Evolutionary conservation across 2,329 filamentous ascomycete species (phyloP).

Genomic region (Exserohilum rostratum): DNA sequence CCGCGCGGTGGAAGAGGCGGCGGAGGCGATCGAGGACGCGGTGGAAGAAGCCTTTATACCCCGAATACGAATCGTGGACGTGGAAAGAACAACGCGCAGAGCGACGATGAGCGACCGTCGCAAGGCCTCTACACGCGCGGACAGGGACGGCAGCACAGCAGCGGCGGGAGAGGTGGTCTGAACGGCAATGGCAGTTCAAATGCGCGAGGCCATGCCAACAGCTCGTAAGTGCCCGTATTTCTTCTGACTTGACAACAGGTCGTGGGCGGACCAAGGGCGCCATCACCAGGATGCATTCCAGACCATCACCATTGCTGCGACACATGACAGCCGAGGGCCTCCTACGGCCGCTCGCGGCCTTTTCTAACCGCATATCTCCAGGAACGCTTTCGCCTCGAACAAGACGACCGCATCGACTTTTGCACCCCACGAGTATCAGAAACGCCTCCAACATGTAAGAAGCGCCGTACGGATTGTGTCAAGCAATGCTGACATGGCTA

Average conservation of each 20-base stretch:
- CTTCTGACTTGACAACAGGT: constrained; percentile 14
- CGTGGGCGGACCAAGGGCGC: constrained; percentile 16
- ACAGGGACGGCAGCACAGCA: constrained; percentile 7
- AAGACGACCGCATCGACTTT: constrained; percentile 31
- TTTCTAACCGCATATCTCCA: constrained; percentile 24
- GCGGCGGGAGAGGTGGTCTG: constrained; percentile 2
- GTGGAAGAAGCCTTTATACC: constrained; percentile 15
- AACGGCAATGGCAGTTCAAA: background rate
- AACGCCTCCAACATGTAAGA: constrained; percentile 36
- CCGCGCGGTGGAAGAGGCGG: constrained; percentile 33
- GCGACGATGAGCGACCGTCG: constrained; percentile 16
- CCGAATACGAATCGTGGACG: constrained; percentile 17
- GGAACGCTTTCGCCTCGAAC: constrained; percentile 12
- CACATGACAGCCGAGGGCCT: constrained; percentile 9
- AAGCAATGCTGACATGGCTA: constrained; percentile 22
- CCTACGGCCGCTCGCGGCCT: constrained; percentile 27
- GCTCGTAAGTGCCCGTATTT: constrained; percentile 17
- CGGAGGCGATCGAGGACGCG: constrained; percentile 22
- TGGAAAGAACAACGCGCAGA: constrained; percentile 23
- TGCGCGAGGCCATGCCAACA: constrained; percentile 11
- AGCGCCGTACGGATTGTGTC: background rate
- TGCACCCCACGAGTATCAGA: constrained; percentile 29
- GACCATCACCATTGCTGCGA: constrained; percentile 3
- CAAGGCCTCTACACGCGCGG: constrained; percentile 16
- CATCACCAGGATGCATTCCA: constrained; percentile 12